Conservation (phyloP, 352 stramenopile species). For the Pythium brachiatum region DNA sequence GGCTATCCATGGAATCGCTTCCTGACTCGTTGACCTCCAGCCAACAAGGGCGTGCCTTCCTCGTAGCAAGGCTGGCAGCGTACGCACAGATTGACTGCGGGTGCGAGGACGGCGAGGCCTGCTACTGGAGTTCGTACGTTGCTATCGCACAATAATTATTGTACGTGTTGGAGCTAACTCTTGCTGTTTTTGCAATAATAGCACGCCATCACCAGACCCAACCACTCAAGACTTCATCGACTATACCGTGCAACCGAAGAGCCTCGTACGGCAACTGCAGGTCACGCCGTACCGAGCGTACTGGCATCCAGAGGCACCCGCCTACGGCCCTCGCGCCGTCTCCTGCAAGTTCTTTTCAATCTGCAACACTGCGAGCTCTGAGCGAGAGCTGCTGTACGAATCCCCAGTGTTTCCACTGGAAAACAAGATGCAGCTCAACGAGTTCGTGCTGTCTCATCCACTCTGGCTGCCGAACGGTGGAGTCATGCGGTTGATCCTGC, state of each 20-base stretch:
- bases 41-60: background rate
- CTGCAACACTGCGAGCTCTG: too few relatives aligned
- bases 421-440: constrained; percentile 69
- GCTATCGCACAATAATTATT: too few relatives aligned
- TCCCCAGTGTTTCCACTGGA: constrained; percentile 49
- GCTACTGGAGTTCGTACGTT: constrained; percentile 72
- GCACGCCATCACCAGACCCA: constrained; percentile 9
- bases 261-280: constrained; percentile 45
- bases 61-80: constrained; percentile 7
- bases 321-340: constrained; percentile 55
- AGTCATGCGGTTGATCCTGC: constrained; percentile 24
- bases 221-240: constrained; percentile 54
- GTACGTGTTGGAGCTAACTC: too few relatives aligned
- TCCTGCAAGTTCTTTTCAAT: too few relatives aligned
- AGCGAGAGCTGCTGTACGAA: constrained; percentile 35
- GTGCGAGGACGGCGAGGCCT: too few relatives aligned
- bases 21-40: background rate
- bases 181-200: background rate
- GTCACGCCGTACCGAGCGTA: constrained; percentile 72
- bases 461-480: constrained; percentile 36
- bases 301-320: constrained; percentile 69
- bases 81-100: constrained; percentile 48
- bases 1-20: constrained; percentile 30
- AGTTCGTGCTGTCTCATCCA: constrained; percentile 47
- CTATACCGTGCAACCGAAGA: constrained; percentile 48